Evolutionary conservation across 2,329 filamentous ascomycete genomes (phyloP).

Genomic region (Paraphoma chrysanthemicola): DNA sequence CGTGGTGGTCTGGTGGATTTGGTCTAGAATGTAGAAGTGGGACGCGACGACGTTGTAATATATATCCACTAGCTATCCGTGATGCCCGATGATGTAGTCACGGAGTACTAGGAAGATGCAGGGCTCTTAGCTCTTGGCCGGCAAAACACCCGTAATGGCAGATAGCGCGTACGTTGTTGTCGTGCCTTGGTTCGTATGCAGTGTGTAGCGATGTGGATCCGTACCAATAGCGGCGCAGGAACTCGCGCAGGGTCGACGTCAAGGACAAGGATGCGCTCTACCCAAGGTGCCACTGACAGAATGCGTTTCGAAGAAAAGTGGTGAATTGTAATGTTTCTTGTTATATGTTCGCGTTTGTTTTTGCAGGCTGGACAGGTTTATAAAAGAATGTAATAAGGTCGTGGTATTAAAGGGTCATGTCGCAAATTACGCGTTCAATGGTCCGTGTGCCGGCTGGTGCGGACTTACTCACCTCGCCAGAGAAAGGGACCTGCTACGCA

Average conservation of each 20-base stretch:
- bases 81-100: constrained; percentile 42
- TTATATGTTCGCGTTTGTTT: background rate
- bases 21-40: background rate
- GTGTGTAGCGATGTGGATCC: constrained; percentile 12
- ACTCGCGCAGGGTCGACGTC: background rate
- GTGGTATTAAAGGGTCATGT: background rate
- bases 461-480: background rate
- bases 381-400: background rate
- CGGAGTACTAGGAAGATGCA: constrained; percentile 28
- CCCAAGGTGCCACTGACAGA: constrained; percentile 3
- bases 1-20: background rate
- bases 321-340: no score
- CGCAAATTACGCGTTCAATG: background rate
- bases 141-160: constrained; percentile 25
- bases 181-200: constrained; percentile 28
- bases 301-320: no score
- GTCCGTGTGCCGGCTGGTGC: background rate
- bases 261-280: background rate
- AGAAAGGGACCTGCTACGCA: constrained; percentile 1
- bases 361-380: background rate
- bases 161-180: constrained; percentile 23
- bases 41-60: constrained; percentile 22
- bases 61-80: constrained; percentile 23
- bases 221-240: constrained; percentile 21
- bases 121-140: constrained; percentile 24